Evolutionary conservation across 768 basidiomycete genomes (phyloP), one percentile per base, ranked within the genome.

Genomic region (Galerina marginata): DNA sequence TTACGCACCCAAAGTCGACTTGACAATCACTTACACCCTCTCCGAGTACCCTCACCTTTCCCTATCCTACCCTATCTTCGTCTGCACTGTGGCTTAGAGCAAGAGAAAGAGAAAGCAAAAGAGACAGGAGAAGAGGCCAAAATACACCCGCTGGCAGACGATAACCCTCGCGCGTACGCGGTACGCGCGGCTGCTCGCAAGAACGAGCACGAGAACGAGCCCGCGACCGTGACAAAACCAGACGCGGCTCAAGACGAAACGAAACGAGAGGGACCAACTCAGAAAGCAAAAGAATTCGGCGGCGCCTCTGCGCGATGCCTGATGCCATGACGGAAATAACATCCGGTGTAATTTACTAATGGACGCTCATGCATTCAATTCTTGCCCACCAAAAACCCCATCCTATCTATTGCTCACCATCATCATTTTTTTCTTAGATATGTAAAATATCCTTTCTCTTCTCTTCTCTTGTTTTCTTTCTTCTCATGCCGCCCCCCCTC

Each of bases 361-460:
- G 47, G 47, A 49, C 47, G 23, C 33, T n/a, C 44, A 39, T 45
- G 0, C 33, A 4, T 9, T 29, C 54, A 12, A 6, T 23, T 55
- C 26, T 15, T 36, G 26, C 14, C 40, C 40, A 36, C 50, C 10
- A 16, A 10, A 29, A 29, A 16, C 1, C 47, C 25, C 9, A 12
- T 37, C 5, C 26, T 48, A n/a, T 48, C 12, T 25, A 40, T 14
- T 16, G 25, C 54, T 43, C 38, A 10, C 26, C 15, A 20, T 55
- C 40, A 26, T n/a, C 44, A 23, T n/a, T 26, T 33, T 20, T 33
- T 44, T 43, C 40, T 42, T 55, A 55, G 54, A 55, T 55, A 55
- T 55, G 54, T 42, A 55, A 54, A 26, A 44, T n/a, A 38, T 23
- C 40, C 14, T 26, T 16, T 44, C 29, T 54, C 40, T 42, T 25